phyloP scores from a whole-genome alignment of 2,329 filamentous ascomycete genomes.

The Rhexocercosporidium sp. region DNA sequence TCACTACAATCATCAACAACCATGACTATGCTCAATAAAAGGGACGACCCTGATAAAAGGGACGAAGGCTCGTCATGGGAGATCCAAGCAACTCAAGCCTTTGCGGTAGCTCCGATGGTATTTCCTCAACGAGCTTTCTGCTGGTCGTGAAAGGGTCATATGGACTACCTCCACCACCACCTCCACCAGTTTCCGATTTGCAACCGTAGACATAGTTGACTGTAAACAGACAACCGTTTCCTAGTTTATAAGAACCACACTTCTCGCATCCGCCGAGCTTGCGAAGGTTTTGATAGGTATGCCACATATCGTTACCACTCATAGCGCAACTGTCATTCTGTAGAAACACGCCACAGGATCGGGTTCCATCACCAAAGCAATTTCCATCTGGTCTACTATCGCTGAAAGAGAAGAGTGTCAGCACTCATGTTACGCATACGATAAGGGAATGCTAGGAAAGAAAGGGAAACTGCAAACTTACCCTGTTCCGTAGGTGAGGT shows the following conservation, averaged over 20 bases:
- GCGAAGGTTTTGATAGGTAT: constrained; percentile 5
- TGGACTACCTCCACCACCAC: not conserved
- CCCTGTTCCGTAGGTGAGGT: not conserved
- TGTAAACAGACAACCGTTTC: constrained; percentile 4
- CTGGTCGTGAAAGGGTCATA: not conserved
- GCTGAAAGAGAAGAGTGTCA: not conserved
- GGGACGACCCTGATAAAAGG: not conserved
- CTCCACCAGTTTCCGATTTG: not conserved
- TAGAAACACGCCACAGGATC: constrained; percentile 4
- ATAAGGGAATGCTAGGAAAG: not conserved
- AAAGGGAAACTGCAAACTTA: not conserved
- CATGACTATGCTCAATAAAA: not conserved
- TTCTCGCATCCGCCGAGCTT: constrained; percentile 8
- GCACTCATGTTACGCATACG: not conserved
- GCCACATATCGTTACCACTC: constrained; percentile 12
- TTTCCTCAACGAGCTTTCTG: not conserved
- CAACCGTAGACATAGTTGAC: constrained; percentile 1
- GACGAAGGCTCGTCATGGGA: not conserved
- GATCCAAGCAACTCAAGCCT: not conserved
- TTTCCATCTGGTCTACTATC: not conserved
- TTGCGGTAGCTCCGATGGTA: not conserved
- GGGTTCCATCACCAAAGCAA: not conserved
- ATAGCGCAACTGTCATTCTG: not conserved
- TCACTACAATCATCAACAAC: not conserved
- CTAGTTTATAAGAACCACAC: constrained; percentile 8